A percentile compares a stretch with the other conserved stretches of the same genome.
phyloP scores from a whole-genome alignment of 306 rosid species.

The Cucurbita argyrosperma region DNA sequence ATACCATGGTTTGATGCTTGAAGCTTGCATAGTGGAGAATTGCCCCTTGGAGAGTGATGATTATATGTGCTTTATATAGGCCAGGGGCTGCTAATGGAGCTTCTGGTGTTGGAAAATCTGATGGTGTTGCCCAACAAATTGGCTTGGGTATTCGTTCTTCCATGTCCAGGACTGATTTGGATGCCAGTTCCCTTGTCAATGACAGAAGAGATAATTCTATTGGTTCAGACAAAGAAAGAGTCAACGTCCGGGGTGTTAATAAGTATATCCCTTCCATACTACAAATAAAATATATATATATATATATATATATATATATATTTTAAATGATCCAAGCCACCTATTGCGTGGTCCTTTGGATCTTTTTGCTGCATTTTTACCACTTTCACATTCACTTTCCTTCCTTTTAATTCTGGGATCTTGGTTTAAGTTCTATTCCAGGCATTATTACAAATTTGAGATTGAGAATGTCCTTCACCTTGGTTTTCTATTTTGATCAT shows the following conservation, averaged over 20 bases:
- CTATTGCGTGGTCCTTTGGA: background rate
- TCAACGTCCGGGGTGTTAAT: constrained; percentile 60
- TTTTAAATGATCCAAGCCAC: background rate
- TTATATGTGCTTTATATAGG: constrained; percentile 31
- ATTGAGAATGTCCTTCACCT: background rate
- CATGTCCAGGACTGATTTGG: constrained; percentile 63
- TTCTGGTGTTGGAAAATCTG: constrained; percentile 65
- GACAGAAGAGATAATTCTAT: constrained; percentile 75
- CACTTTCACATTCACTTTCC: background rate
- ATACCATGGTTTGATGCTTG: constrained; percentile 1
- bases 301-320: too few species aligned
- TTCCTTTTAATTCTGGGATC: constrained; percentile 6
- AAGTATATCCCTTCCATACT: constrained; percentile 41
- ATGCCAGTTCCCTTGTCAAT: constrained; percentile 41
- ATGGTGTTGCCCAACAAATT: constrained; percentile 55
- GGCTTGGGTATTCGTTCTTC: constrained; percentile 72
- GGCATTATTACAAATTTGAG: background rate
- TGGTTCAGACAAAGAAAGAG: constrained; percentile 75
- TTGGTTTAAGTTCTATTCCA: background rate
- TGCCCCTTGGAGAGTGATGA: constrained; percentile 12
- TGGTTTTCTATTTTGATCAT: constrained; percentile 1
- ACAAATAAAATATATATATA: background rate
- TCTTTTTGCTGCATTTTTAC: background rate
- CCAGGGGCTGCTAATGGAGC: constrained; percentile 62
- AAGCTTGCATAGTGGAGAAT: background rate